Evolutionary conservation across 2,329 filamentous ascomycete genomes (phyloP), one percentile per base, ranked within the genome.

Genomic region (Fusarium praegraminearum): DNA sequence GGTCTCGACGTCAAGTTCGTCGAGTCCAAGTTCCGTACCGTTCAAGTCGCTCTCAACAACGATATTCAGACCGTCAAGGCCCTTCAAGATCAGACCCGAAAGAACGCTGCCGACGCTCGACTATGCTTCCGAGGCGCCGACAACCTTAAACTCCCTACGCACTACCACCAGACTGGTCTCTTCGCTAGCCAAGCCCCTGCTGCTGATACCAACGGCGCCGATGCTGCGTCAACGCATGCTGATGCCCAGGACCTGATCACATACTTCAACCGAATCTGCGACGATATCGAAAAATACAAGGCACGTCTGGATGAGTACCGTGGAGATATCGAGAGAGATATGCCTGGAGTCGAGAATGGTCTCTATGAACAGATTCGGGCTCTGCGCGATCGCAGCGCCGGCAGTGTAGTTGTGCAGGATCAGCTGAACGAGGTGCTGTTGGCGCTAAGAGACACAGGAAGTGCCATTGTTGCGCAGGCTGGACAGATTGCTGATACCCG

Each of bases 61-160:
- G 92, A 93, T 73, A 87, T 87, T 13, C 82, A 87, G 38, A 86
- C 89, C 33, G 85, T 94, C 52, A 84, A 87, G 50, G 87, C 86
- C 44, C 84, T 97, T 85, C 68, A 87, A 87, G 74, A 86, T 63
- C 76, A 83, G 67, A 81, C 81, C 38, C 83, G 90, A 72, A 87
- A 87, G 65, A 92, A 93, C 76, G 88, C 87, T 26, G 86, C 89
- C 38, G 90, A 94, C 71, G 90, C 91, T 11, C 87, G 90, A 70
- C 85, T 93, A 57, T 88, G 88, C 65, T 92, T 93, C 83, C 88
- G 90, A 60, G 90, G 90, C 24, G 88, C 93, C 33, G 90, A 93
- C 74, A 93, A 93, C 75, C 83, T 94, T 56, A 90, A 90, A 72
- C 83, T 94, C 18, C 92, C 93, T 5, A 79, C 82, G 16, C 84